Evolutionary conservation across 371 early-diverging fungal genomes (phyloP).

Genomic region (Amoeboaphelidium protococcarum): DNA sequence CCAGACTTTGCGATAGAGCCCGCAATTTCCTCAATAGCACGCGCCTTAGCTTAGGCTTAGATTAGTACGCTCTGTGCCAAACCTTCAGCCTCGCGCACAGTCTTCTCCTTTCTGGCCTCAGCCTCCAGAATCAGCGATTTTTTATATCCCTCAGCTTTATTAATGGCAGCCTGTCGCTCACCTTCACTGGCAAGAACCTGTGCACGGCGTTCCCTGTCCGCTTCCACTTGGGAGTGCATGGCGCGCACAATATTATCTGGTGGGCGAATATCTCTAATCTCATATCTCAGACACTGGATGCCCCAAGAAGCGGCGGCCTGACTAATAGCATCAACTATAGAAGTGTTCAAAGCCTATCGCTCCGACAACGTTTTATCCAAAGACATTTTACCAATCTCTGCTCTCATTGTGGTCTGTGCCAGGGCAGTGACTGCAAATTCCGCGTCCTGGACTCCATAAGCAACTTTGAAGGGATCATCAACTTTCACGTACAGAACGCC

Average conservation of each 20-base stretch:
- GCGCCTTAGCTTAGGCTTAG: conserved; percentile 55
- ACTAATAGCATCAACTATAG: conserved; percentile 86
- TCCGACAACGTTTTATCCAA: conserved; percentile 85
- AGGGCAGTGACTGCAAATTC: conserved; percentile 83
- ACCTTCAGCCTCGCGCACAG: conserved; percentile 55
- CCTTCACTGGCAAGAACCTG: conserved; percentile 89
- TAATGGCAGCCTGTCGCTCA: conserved; percentile 73
- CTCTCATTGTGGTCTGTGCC: conserved; percentile 94
- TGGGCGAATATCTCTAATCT: conserved; percentile 84
- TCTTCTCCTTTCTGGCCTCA: conserved; percentile 64
- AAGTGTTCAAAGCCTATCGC: conserved; percentile 61
- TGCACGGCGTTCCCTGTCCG: conserved; percentile 84
- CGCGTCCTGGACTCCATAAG: conserved; percentile 82
- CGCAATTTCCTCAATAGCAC: conserved; percentile 49
- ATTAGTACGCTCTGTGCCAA: conserved; percentile 57
- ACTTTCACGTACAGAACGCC: conserved; percentile 86
- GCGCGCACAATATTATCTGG: conserved; percentile 79
- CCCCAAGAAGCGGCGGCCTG: conserved; percentile 84
- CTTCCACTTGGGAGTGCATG: conserved; percentile 92
- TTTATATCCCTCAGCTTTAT: conserved; percentile 86
- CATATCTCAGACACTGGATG: conserved; percentile 72
- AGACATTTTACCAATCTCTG: conserved; percentile 93
- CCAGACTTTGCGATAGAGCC: conserved; percentile 23
- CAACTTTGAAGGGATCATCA: conserved; percentile 68
- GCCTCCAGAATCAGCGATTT: conserved; percentile 76